phyloP scores from a whole-genome alignment of 2,329 filamentous ascomycete genomes.

The Clarireedia hainanense region DNA sequence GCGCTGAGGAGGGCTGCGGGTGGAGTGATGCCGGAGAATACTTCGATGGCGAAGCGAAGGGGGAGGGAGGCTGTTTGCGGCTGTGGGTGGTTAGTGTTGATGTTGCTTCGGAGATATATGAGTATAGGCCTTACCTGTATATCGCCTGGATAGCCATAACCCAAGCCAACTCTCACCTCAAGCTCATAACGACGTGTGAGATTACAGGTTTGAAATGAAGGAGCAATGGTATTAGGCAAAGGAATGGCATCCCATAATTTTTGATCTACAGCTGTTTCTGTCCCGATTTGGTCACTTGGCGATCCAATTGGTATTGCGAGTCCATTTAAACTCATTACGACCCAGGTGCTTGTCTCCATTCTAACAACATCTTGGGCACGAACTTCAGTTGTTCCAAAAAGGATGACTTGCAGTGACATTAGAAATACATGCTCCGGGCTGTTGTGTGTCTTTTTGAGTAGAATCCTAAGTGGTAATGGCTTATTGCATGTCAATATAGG shows the following conservation, averaged over 20 bases:
- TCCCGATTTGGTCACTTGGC: conserved; percentile 49
- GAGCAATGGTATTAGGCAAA: conserved; percentile 79
- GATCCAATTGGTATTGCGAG: conserved; percentile 64
- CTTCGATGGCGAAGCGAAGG: conserved; percentile 67
- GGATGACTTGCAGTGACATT: conserved; percentile 69
- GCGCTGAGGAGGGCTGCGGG: conserved; percentile 68
- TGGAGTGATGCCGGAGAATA: conserved; percentile 83
- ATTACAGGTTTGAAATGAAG: conserved; percentile 85
- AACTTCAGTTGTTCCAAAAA: conserved; percentile 73
- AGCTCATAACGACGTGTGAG: conserved; percentile 74
- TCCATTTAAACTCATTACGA: conserved; percentile 64
- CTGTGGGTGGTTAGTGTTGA: conserved; percentile 28
- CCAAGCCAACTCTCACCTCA: conserved; percentile 71
- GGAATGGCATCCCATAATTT: conserved; percentile 63
- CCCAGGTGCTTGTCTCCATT: conserved; percentile 65
- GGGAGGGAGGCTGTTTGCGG: conserved; percentile 74
- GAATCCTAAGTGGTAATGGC: conserved; percentile 69
- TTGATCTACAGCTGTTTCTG: conserved; percentile 62
- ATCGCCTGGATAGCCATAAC: conserved; percentile 55
- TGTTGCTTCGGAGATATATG: not conserved
- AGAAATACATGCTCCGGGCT: conserved; percentile 65
- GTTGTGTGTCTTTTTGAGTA: conserved; percentile 68
- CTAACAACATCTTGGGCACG: conserved; percentile 68
- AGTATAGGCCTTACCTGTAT: conserved; percentile 22
- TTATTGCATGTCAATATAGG: conserved; percentile 85